Evolutionary conservation across 2,329 filamentous ascomycete genomes (phyloP).

Genomic region (Saccharata proteae): DNA sequence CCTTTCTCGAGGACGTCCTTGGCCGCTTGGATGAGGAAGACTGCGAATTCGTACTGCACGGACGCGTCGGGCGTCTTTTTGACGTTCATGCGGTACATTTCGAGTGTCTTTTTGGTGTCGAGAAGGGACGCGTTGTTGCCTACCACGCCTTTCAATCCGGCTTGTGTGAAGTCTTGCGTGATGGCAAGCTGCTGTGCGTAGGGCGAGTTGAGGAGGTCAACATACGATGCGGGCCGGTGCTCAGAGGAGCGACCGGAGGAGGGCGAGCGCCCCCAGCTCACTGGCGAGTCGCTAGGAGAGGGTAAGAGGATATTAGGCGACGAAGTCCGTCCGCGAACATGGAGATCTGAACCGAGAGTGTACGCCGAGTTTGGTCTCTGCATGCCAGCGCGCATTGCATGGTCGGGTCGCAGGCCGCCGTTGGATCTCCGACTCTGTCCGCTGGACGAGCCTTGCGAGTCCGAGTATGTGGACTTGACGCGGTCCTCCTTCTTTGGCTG

Average conservation of each 20-base stretch:
- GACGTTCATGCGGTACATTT: constrained; percentile 94
- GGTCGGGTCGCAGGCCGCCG: constrained; percentile 31
- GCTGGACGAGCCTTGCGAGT: constrained; percentile 21
- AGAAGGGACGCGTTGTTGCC: constrained; percentile 86
- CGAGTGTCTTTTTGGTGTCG: constrained; percentile 82
- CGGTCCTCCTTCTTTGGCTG: constrained; percentile 11
- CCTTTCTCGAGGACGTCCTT: constrained; percentile 46
- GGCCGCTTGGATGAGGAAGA: constrained; percentile 84
- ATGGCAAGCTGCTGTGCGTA: constrained; percentile 70
- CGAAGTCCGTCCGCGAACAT: constrained; percentile 47
- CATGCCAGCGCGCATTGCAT: constrained; percentile 50
- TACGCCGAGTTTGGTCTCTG: constrained; percentile 67
- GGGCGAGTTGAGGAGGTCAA: constrained; percentile 52
- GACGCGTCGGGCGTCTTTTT: constrained; percentile 90
- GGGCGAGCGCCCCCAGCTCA: constrained; percentile 32
- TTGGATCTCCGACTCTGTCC: constrained; percentile 13
- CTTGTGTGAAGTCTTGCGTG: constrained; percentile 53
- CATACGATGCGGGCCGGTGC: constrained; percentile 45
- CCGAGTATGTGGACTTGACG: constrained; percentile 15
- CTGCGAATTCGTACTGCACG: constrained; percentile 90
- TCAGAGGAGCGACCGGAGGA: constrained; percentile 46
- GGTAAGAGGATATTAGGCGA: constrained; percentile 32
- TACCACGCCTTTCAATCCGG: constrained; percentile 62
- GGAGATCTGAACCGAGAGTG: constrained; percentile 60
- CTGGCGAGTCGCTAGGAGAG: constrained; percentile 27